Evolutionary conservation across 768 basidiomycete genomes (phyloP), one percentile per base, ranked within the genome.

Genomic region (Lentinula raphanica): DNA sequence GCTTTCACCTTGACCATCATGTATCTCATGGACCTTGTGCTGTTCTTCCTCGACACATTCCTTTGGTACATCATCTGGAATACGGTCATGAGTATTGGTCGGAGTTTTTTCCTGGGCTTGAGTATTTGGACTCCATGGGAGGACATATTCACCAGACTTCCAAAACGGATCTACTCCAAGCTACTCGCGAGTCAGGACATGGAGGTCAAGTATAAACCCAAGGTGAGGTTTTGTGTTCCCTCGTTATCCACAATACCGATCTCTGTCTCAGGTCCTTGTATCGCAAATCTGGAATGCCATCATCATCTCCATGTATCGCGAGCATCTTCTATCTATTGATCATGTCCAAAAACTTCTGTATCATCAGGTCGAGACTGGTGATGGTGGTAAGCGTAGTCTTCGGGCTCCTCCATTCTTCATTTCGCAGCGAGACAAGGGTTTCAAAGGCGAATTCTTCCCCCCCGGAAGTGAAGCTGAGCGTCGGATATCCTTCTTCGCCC

Each of bases 41-140:
- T 99, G 45, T 99, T 92, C 83, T 99, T 98, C 84, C 79, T 99
- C 72, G 97, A 99, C 76, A 99, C 97, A 6, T 99, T 98, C 88
- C 75, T 99, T 29, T 99, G 97, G 97, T 99, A 95, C 69, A 95
- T 98, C 75, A 98, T 98, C 69, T 98, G 96, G 96, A 98, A 98
- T 72, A 95, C 94, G 9, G 90, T 94, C 57, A 90, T 91, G 75
- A 90, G 87, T 67, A 92, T 95, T 65, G 88, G 78, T 23, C 82
- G 95, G 56, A 90, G 87, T 17, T 99, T 99, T 73, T 78, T 84
- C 23, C 81, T 98, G 51, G 97, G 96, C 6, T 79, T 99, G 50
- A 94, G 92, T 29, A 96, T 99, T 61, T 98, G 97, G 97, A 98
- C 97, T 3, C 97, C 97, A 2, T 99, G 96, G 97, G 88, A 87